These are phyloP conservation scores for Avicennia marina DNA, from an alignment of 257 asterid species.

Conservation along the genomic window DNA sequence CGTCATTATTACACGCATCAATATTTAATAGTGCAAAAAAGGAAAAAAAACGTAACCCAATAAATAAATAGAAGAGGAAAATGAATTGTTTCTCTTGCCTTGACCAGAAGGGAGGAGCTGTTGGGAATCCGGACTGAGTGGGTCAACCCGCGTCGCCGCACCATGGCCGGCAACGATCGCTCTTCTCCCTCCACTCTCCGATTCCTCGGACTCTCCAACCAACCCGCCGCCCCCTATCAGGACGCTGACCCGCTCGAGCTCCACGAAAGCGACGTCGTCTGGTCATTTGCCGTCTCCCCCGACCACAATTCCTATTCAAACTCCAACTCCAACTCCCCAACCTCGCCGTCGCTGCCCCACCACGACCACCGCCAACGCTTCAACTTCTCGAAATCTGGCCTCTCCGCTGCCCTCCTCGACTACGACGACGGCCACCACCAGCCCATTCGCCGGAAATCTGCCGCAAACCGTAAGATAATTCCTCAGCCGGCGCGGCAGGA, in stretches of 20 bases:
- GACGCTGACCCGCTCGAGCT: slow-evolving; percentile 46
- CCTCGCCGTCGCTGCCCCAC: slow-evolving; percentile 26
- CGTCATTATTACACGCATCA: too few species aligned
- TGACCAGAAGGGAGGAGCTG: slow-evolving; percentile 16
- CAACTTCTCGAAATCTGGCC: slow-evolving; percentile 44
- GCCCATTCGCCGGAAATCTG: slow-evolving; percentile 49
- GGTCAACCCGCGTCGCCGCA: too few species aligned
- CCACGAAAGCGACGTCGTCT: slow-evolving; percentile 77
- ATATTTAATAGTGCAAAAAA: too few species aligned
- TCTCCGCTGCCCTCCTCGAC: slow-evolving; percentile 55
- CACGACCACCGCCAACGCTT: slow-evolving; percentile 25
- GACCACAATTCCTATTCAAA: too few species aligned
- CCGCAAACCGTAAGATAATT: slow-evolving; percentile 32
- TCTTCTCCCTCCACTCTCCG: slow-evolving; percentile 48
- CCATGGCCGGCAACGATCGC: slow-evolving; percentile 38
- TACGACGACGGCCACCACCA: slow-evolving; percentile 41
- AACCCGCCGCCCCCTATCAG: slow-evolving; percentile 30
- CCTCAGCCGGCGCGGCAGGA: slow-evolving; percentile 32
- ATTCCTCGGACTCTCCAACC: slow-evolving; percentile 35
- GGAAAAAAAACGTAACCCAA: too few species aligned
- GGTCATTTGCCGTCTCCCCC: slow-evolving; percentile 55
- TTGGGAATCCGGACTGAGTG: slow-evolving; percentile 8
- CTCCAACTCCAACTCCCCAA: slow-evolving; percentile 20
- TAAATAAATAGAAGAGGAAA: not conserved
- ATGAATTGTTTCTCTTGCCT: not conserved